These are phyloP conservation scores for Persicaria tinctoria DNA, from an alignment of 148 eudicot species.

Conservation along the genomic window DNA sequence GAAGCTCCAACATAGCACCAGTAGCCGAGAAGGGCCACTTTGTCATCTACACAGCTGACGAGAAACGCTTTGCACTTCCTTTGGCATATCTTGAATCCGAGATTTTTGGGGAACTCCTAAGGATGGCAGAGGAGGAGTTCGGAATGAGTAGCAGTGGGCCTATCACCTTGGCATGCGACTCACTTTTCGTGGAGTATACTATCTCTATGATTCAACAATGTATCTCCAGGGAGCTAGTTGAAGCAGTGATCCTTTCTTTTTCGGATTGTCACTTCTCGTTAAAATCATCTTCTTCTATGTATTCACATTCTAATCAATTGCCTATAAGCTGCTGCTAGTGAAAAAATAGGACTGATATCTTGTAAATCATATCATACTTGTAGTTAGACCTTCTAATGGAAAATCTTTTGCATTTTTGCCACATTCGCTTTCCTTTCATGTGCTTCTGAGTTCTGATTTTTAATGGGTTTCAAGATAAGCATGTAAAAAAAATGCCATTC, in stretches of 20 bases:
- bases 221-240: neutral
- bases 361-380: too few species aligned
- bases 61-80: slow-evolving; percentile 12
- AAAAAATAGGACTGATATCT: too few species aligned
- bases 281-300: neutral
- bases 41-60: slow-evolving; percentile 7
- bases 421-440: too few species aligned
- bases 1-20: neutral
- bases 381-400: too few species aligned
- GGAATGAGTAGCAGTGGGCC: slow-evolving; percentile 3
- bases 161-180: slow-evolving; percentile 15
- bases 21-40: slow-evolving; percentile 9
- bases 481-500: too few species aligned
- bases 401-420: too few species aligned
- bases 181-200: slow-evolving; percentile 10
- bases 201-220: slow-evolving; percentile 2
- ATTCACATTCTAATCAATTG: neutral
- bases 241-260: slow-evolving; percentile 8
- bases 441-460: too few species aligned
- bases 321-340: neutral
- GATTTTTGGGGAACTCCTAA: slow-evolving; percentile 1
- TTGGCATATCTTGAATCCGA: slow-evolving; percentile 11
- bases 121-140: slow-evolving; percentile 11
- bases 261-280: neutral
- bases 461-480: too few species aligned